A percentile compares a stretch with the other conserved stretches of the same genome.
These are phyloP conservation scores for Rhodotorula toruloides DNA, from an alignment of 768 basidiomycete genomes.

Conservation along the genomic window DNA sequence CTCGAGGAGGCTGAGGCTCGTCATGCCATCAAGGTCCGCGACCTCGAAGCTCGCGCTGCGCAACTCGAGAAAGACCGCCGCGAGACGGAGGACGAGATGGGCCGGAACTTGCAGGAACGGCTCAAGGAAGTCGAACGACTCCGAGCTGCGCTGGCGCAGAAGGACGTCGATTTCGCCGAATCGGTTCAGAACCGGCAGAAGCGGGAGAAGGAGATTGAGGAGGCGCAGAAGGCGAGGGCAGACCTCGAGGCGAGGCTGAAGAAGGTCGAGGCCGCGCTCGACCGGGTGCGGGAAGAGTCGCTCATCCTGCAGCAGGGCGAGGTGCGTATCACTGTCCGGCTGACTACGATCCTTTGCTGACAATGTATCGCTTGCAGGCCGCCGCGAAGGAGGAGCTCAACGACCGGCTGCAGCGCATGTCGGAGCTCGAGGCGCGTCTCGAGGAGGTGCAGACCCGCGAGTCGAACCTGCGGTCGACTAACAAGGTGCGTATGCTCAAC, in stretches of 20 bases:
- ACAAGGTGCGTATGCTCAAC: conserved; percentile 60
- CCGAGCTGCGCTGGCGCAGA: conserved; percentile 35
- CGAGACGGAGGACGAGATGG: conserved; percentile 85
- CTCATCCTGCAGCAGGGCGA: conserved; percentile 58
- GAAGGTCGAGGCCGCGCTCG: conserved; percentile 49
- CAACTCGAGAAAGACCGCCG: conserved; percentile 73
- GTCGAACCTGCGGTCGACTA: conserved; percentile 63
- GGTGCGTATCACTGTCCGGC: conserved; percentile 50
- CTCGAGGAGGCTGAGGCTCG: conserved; percentile 62
- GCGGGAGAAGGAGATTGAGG: conserved; percentile 59
- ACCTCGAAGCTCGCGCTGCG: conserved; percentile 61
- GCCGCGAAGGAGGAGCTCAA: conserved; percentile 52
- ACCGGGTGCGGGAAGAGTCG: conserved; percentile 51
- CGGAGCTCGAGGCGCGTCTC: conserved; percentile 60
- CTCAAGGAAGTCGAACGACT: conserved; percentile 43
- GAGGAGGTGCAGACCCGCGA: conserved; percentile 66
- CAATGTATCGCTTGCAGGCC: conserved; percentile 45
- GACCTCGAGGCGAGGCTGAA: conserved; percentile 44
- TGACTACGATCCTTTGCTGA: not conserved
- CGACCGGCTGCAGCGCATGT: conserved; percentile 54
- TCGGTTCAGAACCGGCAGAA: conserved; percentile 72
- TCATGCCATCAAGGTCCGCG: conserved; percentile 52
- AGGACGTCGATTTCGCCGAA: conserved; percentile 44
- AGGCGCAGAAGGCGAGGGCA: conserved; percentile 53
- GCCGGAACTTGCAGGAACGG: conserved; percentile 58